Base-by-base conservation (phyloP, 208 protist species). In the Trypanosomatidae sp. region DNA sequence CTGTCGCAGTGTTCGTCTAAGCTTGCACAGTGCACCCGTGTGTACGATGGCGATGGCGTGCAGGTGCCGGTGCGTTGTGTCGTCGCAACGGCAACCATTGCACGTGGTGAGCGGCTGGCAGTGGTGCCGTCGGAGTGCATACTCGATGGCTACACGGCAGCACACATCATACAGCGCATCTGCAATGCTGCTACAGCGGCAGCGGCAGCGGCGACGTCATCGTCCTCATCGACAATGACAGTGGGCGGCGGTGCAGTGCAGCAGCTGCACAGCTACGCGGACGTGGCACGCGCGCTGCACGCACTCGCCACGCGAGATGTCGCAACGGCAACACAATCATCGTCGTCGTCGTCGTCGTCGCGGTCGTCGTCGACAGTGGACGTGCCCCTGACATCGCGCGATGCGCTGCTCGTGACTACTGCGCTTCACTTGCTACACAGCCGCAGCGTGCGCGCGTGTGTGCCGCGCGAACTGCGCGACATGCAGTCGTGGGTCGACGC, bases 51-150 rank as follows among this genome's bases (percentile, higher is more conserved):
- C n/a, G n/a, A n/a, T n/a, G n/a, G n/a, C n/a, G n/a, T n/a, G n/a
- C n/a, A n/a, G n/a, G n/a, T n/a, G 37, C 71, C 75, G 26, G 57
- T 86, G 37, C 81, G 81, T n/a, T 56, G 63, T 15, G 23, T 87
- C 5, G 57, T 91, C 10, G 76, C 81, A 4, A 45, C 37, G 20
- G 48, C 42, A 15, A 27, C 37, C 53, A 61, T 91, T 38, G 61
- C 49, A 22, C 66, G 76, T 18, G 81, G 81, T 7, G 76, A 91
- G 49, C 60, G 52, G 27, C 48, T 91, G 10, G 66, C 53, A 6
- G 61, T 61, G 3, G 57, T 91, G 2, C 58, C 53, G 6, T 32
- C 24, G 8, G 48, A 70, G 15, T 46, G 63, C 39, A 53, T 91
- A 23, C 43, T 91, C 44, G 63, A 61, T 13, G 81, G 81, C 6